Base-by-base conservation (phyloP, 148 eudicot genomes). In the Rhododendron williamsianum region DNA sequence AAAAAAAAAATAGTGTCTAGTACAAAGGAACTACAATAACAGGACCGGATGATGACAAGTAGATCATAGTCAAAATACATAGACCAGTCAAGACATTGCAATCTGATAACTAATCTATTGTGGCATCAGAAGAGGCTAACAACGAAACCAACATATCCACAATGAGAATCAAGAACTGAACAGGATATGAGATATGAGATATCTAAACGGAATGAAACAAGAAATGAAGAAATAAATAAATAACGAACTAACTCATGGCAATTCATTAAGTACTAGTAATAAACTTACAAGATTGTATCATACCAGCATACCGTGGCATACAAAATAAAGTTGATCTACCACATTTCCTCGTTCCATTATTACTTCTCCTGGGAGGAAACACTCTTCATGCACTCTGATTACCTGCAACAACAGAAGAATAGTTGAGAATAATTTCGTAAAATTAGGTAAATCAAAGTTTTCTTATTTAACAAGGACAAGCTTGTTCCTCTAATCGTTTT, bases 291-390 rank as follows among this genome's bases (percentile, higher is more conserved):
- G 67, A 52, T 41, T 41, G 36, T 78, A 74, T 36, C 90, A 35
- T 93, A 95, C 98, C 98, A 95, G 90, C 49, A 81, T 77, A 84
- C 99, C 98, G 46, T 97, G 91, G 86, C 98, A 94, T n/a, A 97
- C 93, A 76, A 97, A 91, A 90, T 97, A 97, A 58, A 97, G 93
- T 87, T 97, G 99, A 89, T 97, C 99, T 41, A 95, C 99, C 16
- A 91, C 98, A 86, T 91, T 90, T 87, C 98, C 99, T 80, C 91
- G 95, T 89, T 95, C 99, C 90, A 95, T 85, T 88, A 95, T 93
- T 43, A 97, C 91, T 93, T 97, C 98, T 82, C 98, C 99, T 16
- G 99, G 99, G 33, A 94, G 94, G 52, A 97, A 97, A 91, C 94
- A 97, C 86, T 97, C 99, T 86, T 97, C 99, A 65, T 90, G 94